phyloP scores from a whole-genome alignment of 108 stramenopile genomes.

The Hondaea fermentalgiana region DNA sequence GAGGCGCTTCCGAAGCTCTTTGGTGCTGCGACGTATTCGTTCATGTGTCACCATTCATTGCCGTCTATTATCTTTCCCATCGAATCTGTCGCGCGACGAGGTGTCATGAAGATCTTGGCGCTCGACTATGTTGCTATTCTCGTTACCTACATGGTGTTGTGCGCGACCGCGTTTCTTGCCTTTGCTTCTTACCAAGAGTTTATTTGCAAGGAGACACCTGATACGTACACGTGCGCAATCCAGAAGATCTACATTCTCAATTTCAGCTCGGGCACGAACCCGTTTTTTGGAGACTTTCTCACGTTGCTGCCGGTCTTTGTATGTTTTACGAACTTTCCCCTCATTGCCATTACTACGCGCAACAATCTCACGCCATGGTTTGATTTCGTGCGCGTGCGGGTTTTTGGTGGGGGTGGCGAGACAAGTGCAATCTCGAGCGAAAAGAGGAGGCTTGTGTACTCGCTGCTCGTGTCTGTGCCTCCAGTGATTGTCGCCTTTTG shows the following conservation, averaged over 20 bases:
- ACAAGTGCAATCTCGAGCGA: background rate
- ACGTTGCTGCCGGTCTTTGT: background rate
- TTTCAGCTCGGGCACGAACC: background rate
- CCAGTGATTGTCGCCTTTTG: background rate
- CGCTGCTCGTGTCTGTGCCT: background rate
- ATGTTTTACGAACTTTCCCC: background rate
- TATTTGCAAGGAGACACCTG: background rate
- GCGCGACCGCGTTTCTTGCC: background rate
- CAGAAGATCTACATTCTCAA: background rate
- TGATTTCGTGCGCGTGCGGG: background rate
- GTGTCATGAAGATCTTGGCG: background rate
- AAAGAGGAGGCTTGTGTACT: background rate
- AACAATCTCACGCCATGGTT: slow-evolving; percentile 4
- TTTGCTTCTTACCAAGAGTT: background rate
- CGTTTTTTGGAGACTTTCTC: background rate
- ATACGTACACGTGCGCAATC: background rate
- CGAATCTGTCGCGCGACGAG: background rate
- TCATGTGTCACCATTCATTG: slow-evolving; percentile 17
- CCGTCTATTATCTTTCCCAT: slow-evolving; percentile 1
- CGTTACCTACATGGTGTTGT: background rate
- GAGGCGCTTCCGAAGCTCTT: background rate
- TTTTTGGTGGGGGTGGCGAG: background rate
- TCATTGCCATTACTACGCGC: background rate
- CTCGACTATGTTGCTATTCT: slow-evolving; percentile 1
- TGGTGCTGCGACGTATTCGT: slow-evolving; percentile 11